Evolutionary conservation across 2,329 filamentous ascomycete genomes (phyloP).

Genomic region (Hymenoscyphus occultus): DNA sequence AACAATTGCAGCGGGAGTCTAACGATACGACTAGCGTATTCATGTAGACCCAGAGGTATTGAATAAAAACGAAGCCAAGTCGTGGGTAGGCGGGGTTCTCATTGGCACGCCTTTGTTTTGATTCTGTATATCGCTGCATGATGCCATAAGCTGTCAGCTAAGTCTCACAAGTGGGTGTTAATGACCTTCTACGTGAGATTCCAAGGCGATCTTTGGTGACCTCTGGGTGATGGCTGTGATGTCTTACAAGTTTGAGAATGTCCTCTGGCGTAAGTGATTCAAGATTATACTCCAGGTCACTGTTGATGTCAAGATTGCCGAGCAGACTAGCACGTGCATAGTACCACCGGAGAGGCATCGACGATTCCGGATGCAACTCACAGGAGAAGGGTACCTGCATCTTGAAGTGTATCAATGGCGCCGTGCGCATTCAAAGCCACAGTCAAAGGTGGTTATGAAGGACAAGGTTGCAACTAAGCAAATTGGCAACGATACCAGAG

Average conservation of each 20-base stretch:
- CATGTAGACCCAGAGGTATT: neutral
- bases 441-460: neutral
- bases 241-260: neutral
- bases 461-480: too few relatives aligned
- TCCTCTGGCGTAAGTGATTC: neutral
- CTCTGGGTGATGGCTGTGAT: neutral
- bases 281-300: neutral
- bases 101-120: neutral
- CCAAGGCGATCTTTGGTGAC: neutral
- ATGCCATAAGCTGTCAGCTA: conserved; percentile 2
- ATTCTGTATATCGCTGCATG: neutral
- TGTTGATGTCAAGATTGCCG: neutral
- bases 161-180: neutral
- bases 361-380: neutral
- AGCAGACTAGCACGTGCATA: neutral
- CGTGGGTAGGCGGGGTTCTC: neutral
- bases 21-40: neutral
- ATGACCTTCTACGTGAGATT: neutral
- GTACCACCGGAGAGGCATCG: neutral
- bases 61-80: neutral
- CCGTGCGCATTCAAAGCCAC: neutral
- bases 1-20: neutral
- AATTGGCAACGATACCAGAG: too few relatives aligned
- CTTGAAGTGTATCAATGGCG: neutral
- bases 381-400: neutral